Evolutionary conservation across 1,139 yeast species (phyloP).

Genomic region (Trichomonascaceae sp.): DNA sequence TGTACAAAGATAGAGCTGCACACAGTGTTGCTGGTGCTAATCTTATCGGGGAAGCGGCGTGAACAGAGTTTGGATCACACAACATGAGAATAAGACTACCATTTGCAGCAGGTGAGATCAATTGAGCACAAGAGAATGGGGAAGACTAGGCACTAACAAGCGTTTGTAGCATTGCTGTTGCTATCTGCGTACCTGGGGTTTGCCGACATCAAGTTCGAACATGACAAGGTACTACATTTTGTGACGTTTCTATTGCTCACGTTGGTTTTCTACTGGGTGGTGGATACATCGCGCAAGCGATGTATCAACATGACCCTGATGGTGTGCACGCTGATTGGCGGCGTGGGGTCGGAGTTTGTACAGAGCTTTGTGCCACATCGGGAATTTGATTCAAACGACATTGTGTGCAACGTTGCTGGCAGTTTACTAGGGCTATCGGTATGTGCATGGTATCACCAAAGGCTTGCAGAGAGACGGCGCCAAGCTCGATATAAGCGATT

Average conservation of each 20-base stretch:
- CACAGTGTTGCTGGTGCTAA: too few relatives aligned
- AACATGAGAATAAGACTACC: slow-evolving; percentile 10
- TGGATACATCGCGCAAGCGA: slow-evolving; percentile 33
- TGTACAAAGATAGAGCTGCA: too few relatives aligned
- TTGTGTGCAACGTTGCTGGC: slow-evolving; percentile 27
- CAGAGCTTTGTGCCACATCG: slow-evolving; percentile 29
- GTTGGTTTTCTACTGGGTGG: slow-evolving; percentile 40
- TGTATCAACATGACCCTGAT: slow-evolving; percentile 32
- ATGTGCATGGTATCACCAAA: slow-evolving; percentile 26
- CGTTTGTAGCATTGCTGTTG: slow-evolving; percentile 19
- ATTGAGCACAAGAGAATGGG: not conserved
- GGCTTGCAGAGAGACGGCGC: slow-evolving; percentile 20
- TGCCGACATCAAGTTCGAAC: slow-evolving; percentile 33
- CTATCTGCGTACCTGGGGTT: slow-evolving; percentile 35
- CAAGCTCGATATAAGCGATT: slow-evolving; percentile 20
- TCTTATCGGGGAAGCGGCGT: too few relatives aligned
- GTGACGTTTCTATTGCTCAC: slow-evolving; percentile 38
- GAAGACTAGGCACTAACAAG: slow-evolving; percentile 7
- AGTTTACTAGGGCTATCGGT: slow-evolving; percentile 20
- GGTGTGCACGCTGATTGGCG: slow-evolving; percentile 34
- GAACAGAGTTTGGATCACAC: too few relatives aligned
- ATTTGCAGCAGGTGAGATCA: slow-evolving; percentile 8
- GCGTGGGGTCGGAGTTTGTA: slow-evolving; percentile 40
- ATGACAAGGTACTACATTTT: slow-evolving; percentile 45
- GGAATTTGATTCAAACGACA: slow-evolving; percentile 25